These are phyloP conservation scores for Hydrangea macrophylla DNA, from an alignment of 148 eudicot species.

Conservation along the genomic window DNA sequence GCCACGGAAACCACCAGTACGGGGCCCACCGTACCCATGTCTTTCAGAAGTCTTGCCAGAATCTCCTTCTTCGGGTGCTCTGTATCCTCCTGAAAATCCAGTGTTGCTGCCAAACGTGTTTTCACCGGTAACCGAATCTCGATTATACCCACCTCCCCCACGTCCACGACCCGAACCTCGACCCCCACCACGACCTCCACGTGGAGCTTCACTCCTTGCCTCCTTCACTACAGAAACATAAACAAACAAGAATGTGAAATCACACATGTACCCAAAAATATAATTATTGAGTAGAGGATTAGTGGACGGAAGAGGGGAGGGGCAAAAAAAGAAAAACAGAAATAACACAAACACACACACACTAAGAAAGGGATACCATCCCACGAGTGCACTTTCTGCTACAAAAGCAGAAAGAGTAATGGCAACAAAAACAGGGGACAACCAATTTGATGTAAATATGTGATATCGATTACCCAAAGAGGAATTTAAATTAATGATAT, in stretches of 20 bases:
- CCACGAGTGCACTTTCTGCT: too few relatives aligned
- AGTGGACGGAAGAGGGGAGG: neutral
- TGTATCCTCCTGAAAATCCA: constrained; percentile 37
- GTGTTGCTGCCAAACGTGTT: constrained; percentile 33
- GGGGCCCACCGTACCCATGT: constrained; percentile 46
- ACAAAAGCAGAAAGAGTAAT: too few relatives aligned
- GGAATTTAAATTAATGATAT: too few relatives aligned
- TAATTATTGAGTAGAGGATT: neutral
- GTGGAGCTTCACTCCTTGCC: constrained; percentile 43
- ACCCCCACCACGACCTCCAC: constrained; percentile 56
- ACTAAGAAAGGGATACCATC: too few relatives aligned
- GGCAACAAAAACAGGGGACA: neutral
- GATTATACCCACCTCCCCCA: constrained; percentile 47
- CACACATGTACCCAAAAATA: neutral
- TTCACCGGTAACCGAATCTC: constrained; percentile 38
- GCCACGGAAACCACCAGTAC: constrained; percentile 58
- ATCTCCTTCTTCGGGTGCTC: constrained; percentile 48
- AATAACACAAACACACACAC: too few relatives aligned
- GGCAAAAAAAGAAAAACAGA: neutral
- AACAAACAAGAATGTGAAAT: neutral
- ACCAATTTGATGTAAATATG: too few relatives aligned
- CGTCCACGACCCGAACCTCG: constrained; percentile 54
- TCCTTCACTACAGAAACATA: constrained; percentile 46
- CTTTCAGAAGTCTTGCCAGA: constrained; percentile 41
- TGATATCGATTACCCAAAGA: too few relatives aligned